Base-by-base conservation (phyloP, 23 red algal genomes). In the Gracilaria domingensis region DNA sequence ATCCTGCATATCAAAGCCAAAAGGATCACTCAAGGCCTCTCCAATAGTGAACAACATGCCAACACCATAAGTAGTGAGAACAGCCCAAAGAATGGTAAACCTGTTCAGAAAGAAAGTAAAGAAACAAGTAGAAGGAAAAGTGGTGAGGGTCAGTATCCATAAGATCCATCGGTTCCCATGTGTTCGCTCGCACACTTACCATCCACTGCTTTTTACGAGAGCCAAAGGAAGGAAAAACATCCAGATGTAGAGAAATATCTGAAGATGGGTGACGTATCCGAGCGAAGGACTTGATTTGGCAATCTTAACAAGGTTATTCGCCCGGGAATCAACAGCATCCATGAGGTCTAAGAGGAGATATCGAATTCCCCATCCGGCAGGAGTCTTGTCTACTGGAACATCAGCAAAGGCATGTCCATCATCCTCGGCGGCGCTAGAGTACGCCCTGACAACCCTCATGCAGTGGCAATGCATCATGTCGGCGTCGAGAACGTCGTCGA, bases 161-260 rank as follows among this genome's bases (percentile, higher is more conserved):
- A 24, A 29, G 59, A n/a, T n/a, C n/a, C n/a, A n/a, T n/a, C n/a
- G n/a, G n/a, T n/a, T n/a, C n/a, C n/a, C n/a, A n/a, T n/a, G n/a
- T n/a, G 28, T 67, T 2, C 24, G 62, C 33, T 67, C n/a, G 7
- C 2, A 87, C 4, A 45, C 83, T 74, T 87, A 87, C 84, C 84
- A 88, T 58, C 84, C 84, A 58, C 84, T 88, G 71, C 58, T 88
- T 8, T 59, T 54, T 7, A 88, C 70, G 14, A 88, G 54, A 5
- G 84, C 64, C 9, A 88, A 25, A 18, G 84, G 84, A 23, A 88
- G 53, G 34, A 88, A 88, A 14, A 88, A 61, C 66, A 88, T 60
- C 84, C 84, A 88, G 28, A 88, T 88, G 71, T 88, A 88, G 18
- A 88, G 50, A 32, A 88, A 88, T 26, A 88, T 88, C 24, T 75